Evolutionary conservation across 768 basidiomycete species (phyloP), one percentile per base, ranked within the genome.

Genomic region (Mycena maculata): DNA sequence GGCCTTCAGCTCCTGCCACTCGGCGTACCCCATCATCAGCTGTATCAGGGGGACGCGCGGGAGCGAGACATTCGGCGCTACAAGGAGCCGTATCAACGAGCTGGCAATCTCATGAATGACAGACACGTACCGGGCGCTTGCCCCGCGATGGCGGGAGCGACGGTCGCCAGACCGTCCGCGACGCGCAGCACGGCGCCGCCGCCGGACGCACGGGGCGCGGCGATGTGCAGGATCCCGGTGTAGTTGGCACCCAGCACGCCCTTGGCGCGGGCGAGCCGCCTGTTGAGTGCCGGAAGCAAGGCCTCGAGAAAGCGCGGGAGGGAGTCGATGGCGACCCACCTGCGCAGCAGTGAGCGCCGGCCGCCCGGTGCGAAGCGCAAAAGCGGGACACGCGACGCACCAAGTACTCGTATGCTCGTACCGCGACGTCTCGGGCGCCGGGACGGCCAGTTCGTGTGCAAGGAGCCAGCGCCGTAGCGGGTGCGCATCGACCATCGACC

Each of bases 381-480:
- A 36, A 36, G 13, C 33, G 33, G 33, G 33, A 13, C 33, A 36
- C 13, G 33, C 33, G n/a, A 60, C 47, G 22, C 39, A 61, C 60
- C 33, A 61, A 9, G 23, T 18, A 12, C 48, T 28, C 11, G 28
- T 12, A 42, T 20, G 15, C 0, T 47, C 50, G 42, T 59, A 60
- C 10, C 25, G 47, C 38, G 63, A 23, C 9, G 48, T n/a, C 27
- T 28, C 47, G 22, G 47, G 49, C 36, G 39, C n/a, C 12, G 55
- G 63, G 47, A 50, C 39, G n/a, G 60, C 60, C 2, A 61, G 49
- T 48, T 61, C 48, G n/a, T 52, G 49, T 5, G 48, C 49, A 9
- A 57, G 27, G 63, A 65, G 56, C 63, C 63, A 65, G 31, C 49
- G 55, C 16, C 39, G 47, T 22, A 65, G 47, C 4, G 63, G 63